Base-by-base conservation (phyloP, 2,329 filamentous ascomycete genomes). In the Phyllosticta capitalensis region DNA sequence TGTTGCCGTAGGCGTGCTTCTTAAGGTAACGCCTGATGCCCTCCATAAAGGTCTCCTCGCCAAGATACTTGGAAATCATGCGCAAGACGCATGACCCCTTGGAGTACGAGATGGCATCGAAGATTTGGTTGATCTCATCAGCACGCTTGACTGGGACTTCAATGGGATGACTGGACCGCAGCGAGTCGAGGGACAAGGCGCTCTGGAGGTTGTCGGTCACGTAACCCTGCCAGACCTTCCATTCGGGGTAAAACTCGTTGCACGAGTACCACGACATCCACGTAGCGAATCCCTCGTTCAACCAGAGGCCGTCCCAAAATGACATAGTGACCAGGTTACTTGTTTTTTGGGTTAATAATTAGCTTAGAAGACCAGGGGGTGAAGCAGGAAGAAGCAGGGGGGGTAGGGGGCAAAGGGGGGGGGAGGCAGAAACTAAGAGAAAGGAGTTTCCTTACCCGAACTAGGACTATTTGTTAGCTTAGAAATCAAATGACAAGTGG, bases 291-390 rank as follows among this genome's bases (percentile, higher is more conserved):
- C 90, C 90, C 73, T 95, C 90, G 73, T 97, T 97, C 58, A 97
- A 83, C 92, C 92, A 97, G 7, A 97, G 78, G 58, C 92, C 92
- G 74, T 96, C 91, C 92, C 92, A 97, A 81, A 95, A 96, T 73
- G 96, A 91, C 91, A 96, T 96, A 57, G 92, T 96, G 26, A 96
- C 92, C 57, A 96, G 78, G 76, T 97, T 96, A 63, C 92, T n/a
- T n/a, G n/a, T n/a, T n/a, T n/a, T n/a, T n/a, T n/a, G n/a, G 7
- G 24, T 7, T 26, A 4, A 3, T 26, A 26, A 26, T 26, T 7
- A 26, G 24, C 24, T 4, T 26, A 26, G 24, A 7, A 26, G 24
- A 26, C 24, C n/a, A n/a, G n/a, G n/a, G n/a, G n/a, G n/a, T n/a
- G n/a, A n/a, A n/a, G n/a, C n/a, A n/a, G n/a, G n/a, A n/a, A n/a